Evolutionary conservation across 1,284 basidiomycete species (phyloP), one percentile per base, ranked within the genome.

Genomic region (Neonothopanus nambi): DNA sequence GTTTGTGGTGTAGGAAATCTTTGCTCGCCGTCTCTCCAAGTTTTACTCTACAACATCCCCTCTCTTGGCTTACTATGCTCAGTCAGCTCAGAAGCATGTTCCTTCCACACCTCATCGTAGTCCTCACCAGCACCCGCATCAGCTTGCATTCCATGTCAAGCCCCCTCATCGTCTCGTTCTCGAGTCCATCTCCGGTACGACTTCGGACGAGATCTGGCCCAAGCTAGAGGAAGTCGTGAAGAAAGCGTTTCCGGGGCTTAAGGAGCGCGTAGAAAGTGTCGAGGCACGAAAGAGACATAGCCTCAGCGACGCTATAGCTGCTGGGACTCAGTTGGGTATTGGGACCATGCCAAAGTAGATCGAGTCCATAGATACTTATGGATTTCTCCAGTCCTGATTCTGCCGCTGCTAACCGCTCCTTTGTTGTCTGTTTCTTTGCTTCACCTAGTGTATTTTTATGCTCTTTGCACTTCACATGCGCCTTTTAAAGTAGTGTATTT

Each of bases 181-280:
- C n/a, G 82, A 87, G 57, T 86, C 86, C 11, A 71, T 98, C n/a
- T 75, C 79, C 21, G 95, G 95, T 5, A 75, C 79, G 58, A 92
- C 92, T 15, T 94, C 91, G 20, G 92, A 98, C 68, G 92, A 97
- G 72, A 97, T 98, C 60, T 95, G 92, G 91, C 92, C 91, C 1
- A 76, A 86, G 61, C 77, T 95, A 5, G 87, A 91, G 54, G 69
- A 69, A 30, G 70, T 82, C 18, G 72, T 94, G 15, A 71, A 73
- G 43, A 70, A 73, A n/a, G 67, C 75, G 6, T 88, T 87, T 62
- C 84, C 88, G 2, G 61, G 65, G 6, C 63, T 90, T 51, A 77
- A 74, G 51, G 79, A 83, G 64, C 76, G 80, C n/a, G 60, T 65
- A n/a, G 73, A 75, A 33, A 67, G 68, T 15, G 68, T 68, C 41